A percentile compares a stretch with the other conserved stretches of the same genome.
These are phyloP conservation scores for Ganoderma lingzhi DNA, from an alignment of 1,284 basidiomycete genomes.

Conservation along the genomic window DNA sequence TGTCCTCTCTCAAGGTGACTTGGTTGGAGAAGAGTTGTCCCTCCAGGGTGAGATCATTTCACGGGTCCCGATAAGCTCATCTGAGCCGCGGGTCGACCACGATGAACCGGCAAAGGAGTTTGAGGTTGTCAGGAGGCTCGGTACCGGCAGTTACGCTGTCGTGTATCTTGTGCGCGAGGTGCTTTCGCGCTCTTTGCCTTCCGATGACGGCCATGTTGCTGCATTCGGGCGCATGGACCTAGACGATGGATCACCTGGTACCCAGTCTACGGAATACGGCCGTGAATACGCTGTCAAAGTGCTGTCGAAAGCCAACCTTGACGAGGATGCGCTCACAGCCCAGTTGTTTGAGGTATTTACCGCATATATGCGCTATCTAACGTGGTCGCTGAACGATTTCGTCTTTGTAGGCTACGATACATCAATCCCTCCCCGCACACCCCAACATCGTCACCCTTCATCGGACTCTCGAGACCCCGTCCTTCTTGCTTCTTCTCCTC, in stretches of 20 bases:
- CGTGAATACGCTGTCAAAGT: constrained; percentile 96
- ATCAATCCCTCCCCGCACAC: constrained; percentile 92
- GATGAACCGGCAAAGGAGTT: constrained; percentile 71
- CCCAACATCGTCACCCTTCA: constrained; percentile 96
- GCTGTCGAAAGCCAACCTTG: constrained; percentile 91
- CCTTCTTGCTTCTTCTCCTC: constrained; percentile 83
- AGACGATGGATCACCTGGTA: constrained; percentile 52
- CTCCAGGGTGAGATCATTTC: constrained; percentile 72
- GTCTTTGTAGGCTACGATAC: constrained; percentile 81
- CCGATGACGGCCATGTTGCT: constrained; percentile 65
- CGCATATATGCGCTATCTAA: constrained; percentile 19
- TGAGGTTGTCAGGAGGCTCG: constrained; percentile 85
- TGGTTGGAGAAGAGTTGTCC: constrained; percentile 68
- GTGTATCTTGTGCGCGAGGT: constrained; percentile 94
- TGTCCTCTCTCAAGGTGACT: constrained; percentile 73
- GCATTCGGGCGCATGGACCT: constrained; percentile 65
- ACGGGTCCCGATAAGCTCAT: constrained; percentile 53
- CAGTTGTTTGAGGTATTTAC: constrained; percentile 86
- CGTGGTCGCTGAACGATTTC: neutral
- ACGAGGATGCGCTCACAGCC: constrained; percentile 84
- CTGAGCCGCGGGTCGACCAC: constrained; percentile 43
- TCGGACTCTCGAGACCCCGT: constrained; percentile 84
- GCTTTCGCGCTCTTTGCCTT: constrained; percentile 61
- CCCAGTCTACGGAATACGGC: constrained; percentile 66
- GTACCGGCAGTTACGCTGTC: constrained; percentile 91